Evolutionary conservation across 2,329 filamentous ascomycete species (phyloP).

Genomic region (Venturia asperata): DNA sequence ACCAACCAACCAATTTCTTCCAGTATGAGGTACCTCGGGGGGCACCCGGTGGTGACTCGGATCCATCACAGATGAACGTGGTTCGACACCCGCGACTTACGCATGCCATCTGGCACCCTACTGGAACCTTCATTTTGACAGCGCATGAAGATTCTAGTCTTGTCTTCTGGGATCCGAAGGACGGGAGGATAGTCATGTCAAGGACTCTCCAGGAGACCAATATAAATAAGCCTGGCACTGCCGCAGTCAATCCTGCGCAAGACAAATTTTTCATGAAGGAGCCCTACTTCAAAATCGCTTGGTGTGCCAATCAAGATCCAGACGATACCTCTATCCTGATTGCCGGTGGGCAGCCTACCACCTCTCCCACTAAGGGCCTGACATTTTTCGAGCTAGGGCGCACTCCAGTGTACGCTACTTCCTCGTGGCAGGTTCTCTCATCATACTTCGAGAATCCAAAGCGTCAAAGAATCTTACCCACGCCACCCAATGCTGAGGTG

Average conservation of each 20-base stretch:
- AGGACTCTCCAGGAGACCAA: constrained; percentile 69
- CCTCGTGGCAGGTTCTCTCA: constrained; percentile 75
- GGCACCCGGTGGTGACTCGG: constrained; percentile 69
- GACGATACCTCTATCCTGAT: constrained; percentile 88
- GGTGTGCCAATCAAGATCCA: constrained; percentile 91
- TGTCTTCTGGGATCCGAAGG: constrained; percentile 90
- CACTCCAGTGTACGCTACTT: constrained; percentile 86
- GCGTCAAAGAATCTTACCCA: constrained; percentile 61
- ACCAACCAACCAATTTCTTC: constrained; percentile 68
- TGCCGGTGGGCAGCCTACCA: constrained; percentile 67
- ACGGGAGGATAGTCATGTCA: constrained; percentile 76
- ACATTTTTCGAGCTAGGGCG: constrained; percentile 84
- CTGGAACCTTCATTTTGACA: constrained; percentile 79
- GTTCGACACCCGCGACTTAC: constrained; percentile 66
- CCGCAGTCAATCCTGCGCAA: constrained; percentile 37
- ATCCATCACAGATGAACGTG: constrained; percentile 54
- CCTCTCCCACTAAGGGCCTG: constrained; percentile 64
- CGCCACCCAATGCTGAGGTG: constrained; percentile 70
- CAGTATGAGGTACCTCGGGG: constrained; percentile 75
- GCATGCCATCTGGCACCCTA: constrained; percentile 90
- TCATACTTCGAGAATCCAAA: constrained; percentile 74
- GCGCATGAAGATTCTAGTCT: constrained; percentile 86
- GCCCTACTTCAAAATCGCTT: constrained; percentile 70
- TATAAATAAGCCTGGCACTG: constrained; percentile 58
- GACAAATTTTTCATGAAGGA: constrained; percentile 56